phyloP scores from a whole-genome alignment of 176 grass and related monocot genomes.

The Typha latifolia region DNA sequence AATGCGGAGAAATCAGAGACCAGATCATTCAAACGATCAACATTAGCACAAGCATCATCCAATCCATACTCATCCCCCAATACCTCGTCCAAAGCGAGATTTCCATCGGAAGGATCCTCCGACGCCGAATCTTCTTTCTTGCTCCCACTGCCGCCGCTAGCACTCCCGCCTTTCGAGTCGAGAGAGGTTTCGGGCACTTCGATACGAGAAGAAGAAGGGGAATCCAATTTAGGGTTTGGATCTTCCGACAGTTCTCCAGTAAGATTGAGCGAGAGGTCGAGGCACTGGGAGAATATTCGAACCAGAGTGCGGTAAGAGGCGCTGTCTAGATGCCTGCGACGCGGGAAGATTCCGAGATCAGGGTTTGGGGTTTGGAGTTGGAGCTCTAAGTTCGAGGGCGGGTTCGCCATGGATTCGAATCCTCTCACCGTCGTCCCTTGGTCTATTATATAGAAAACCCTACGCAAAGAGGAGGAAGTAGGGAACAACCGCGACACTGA shows the following conservation, averaged over 20 bases:
- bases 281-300: conserved; percentile 53
- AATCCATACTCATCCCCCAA: conserved; percentile 12
- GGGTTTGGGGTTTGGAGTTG: background rate
- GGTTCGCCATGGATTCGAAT: conserved; percentile 1
- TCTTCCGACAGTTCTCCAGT: background rate
- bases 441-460: background rate
- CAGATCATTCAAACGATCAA: conserved; percentile 29
- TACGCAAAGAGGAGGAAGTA: background rate
- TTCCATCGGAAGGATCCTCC: conserved; percentile 1
- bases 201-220: background rate
- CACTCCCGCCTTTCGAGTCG: background rate
- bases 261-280: conserved; percentile 22
- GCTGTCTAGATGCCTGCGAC: conserved; percentile 62
- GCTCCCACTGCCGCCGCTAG: background rate
- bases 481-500: background rate
- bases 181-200: background rate
- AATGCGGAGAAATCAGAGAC: conserved; percentile 42
- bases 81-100: background rate
- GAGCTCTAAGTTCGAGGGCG: background rate
- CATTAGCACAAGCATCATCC: conserved; percentile 9
- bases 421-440: background rate
- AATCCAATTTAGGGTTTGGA: background rate
- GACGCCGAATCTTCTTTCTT: background rate
- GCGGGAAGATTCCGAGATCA: background rate
- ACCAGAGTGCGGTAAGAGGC: conserved; percentile 58